Evolutionary conservation across 495 filamentous ascomycete genomes (phyloP), one percentile per base, ranked within the genome.

Genomic region (Beverwykella pulmonaria): DNA sequence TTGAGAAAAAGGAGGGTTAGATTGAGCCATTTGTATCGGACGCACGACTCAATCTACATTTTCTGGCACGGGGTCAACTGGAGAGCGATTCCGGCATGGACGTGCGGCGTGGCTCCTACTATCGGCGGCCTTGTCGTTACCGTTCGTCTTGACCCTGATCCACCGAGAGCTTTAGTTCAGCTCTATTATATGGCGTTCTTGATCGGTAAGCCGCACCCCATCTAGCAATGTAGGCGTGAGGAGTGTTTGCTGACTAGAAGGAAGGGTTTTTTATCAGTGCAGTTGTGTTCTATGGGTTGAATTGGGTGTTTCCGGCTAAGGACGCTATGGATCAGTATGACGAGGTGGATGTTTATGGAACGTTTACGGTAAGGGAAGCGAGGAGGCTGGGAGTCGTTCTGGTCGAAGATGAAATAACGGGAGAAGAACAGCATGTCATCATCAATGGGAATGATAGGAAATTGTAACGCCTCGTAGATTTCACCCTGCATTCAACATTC

Each of bases 141-240:
- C n/a, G 74, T 77, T 12, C 62, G 58, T 2, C 39, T 60, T 5
- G 63, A 74, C 59, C 39, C 29, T n/a, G 63, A 63, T 62, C 73
- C 74, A 4, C 71, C 74, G 26, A 46, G 65, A 19, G 72, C 67
- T 20, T 41, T 77, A 14, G 27, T 59, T 41, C 58, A 78, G 62
- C 48, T 78, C 22, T 78, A 78, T 26, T 77, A 69, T 30, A 75
- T 77, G 74, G 75, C 76, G 2, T 78, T 77, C 68, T 74, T 76
- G 48, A 71, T 77, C 57, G 76, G 75, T 68, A 48, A 65, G 72
- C 15, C 6, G 9, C 3, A 3, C 17, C 17, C 39, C 17, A 1
- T 22, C 25, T 55, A 30, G 12, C 12, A 20, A 17, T 44, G 23
- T 19, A 1, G 23, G 23, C 22, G 56, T 15, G 1, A 20, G 53